phyloP scores from a whole-genome alignment of 495 filamentous ascomycete genomes.

The Acidiella bohemica region DNA sequence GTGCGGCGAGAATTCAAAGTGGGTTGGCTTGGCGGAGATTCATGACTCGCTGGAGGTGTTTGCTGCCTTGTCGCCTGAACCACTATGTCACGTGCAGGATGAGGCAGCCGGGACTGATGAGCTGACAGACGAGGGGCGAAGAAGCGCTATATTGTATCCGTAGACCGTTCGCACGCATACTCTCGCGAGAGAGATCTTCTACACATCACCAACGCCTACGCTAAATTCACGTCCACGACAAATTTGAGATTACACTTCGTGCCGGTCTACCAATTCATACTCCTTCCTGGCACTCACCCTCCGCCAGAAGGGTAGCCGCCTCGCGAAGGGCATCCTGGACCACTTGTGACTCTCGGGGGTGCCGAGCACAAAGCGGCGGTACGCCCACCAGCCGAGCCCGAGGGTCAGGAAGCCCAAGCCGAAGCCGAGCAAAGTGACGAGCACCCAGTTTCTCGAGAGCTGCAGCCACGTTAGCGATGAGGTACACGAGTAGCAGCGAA shows the following conservation, averaged over 20 bases:
- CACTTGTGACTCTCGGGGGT: constrained; percentile 6
- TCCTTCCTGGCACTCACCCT: constrained; percentile 21
- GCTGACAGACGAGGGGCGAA: too few relatives aligned
- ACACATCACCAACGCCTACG: constrained; percentile 9
- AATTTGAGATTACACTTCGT: constrained; percentile 22
- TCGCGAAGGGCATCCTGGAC: constrained; percentile 10
- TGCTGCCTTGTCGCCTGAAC: too few relatives aligned
- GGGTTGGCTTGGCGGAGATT: too few relatives aligned
- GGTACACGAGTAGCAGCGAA: constrained; percentile 7
- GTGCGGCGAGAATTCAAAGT: too few relatives aligned
- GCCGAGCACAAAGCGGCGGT: constrained; percentile 10
- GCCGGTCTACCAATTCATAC: constrained; percentile 23
- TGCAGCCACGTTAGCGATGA: too few relatives aligned
- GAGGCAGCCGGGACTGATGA: too few relatives aligned
- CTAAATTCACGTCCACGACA: constrained; percentile 7
- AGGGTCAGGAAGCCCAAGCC: constrained; percentile 44
- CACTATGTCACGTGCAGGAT: too few relatives aligned
- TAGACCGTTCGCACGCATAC: too few relatives aligned
- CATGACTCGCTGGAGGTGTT: too few relatives aligned
- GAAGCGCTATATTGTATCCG: too few relatives aligned
- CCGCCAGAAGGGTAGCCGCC: constrained; percentile 23
- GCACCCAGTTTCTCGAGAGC: constrained; percentile 62
- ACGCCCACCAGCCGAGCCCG: constrained; percentile 41
- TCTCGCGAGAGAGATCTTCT: too few relatives aligned
- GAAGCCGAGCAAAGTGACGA: constrained; percentile 54